These are phyloP conservation scores for Pythium plurisporium DNA, from an alignment of 352 stramenopile species.

Conservation along the genomic window DNA sequence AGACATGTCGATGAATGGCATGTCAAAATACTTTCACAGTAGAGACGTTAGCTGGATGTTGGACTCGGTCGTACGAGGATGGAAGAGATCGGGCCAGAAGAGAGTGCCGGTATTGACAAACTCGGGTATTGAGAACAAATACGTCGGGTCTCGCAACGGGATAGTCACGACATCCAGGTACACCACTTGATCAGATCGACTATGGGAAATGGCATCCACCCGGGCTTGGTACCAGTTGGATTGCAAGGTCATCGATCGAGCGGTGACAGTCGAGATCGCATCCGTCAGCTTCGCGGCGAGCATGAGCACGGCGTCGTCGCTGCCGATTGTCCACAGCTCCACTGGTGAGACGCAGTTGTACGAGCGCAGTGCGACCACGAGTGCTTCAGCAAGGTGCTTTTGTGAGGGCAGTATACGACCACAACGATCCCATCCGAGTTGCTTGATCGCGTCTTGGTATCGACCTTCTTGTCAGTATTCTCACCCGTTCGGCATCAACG, in stretches of 20 bases:
- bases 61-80: conserved; percentile 66
- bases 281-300: background rate
- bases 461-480: too few species aligned
- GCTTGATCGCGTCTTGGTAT: too few species aligned
- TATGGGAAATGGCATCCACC: conserved; percentile 18
- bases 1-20: conserved; percentile 68
- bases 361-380: background rate
- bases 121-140: conserved; percentile 48
- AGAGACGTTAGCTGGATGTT: conserved; percentile 57
- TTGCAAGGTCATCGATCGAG: background rate
- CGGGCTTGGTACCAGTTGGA: conserved; percentile 3
- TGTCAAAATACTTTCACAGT: conserved; percentile 60
- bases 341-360: conserved; percentile 2
- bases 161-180: conserved; percentile 74
- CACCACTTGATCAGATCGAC: conserved; percentile 56
- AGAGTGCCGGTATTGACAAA: conserved; percentile 42
- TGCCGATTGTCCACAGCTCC: conserved; percentile 11
- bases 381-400: background rate
- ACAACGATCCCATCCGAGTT: too few species aligned
- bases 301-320: too few species aligned
- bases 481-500: background rate
- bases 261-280: background rate
- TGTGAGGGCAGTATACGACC: too few species aligned
- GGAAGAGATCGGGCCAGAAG: conserved; percentile 81
- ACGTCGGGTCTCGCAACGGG: conserved; percentile 56